Conservation (phyloP, 2,329 filamentous ascomycete species). For the Helminthosporium solani region DNA sequence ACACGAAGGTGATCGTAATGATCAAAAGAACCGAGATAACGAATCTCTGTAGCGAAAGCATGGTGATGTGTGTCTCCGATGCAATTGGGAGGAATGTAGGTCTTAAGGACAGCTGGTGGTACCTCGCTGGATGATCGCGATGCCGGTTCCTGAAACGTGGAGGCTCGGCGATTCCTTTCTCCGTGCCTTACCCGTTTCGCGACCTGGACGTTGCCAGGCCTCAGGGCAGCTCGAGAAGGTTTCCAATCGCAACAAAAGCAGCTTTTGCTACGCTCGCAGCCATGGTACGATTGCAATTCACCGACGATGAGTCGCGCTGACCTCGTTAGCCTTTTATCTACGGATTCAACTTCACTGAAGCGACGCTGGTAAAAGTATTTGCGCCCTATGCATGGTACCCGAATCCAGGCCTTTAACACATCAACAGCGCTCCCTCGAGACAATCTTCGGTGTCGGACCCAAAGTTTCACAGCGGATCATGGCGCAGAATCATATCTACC, state of each 20-base stretch:
- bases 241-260: conserved; percentile 18
- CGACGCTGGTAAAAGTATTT: conserved; percentile 76
- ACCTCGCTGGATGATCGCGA: conserved; percentile 17
- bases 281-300: conserved; percentile 26
- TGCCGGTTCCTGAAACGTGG: conserved; percentile 35
- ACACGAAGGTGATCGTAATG: conserved; percentile 59
- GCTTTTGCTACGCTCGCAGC: conserved; percentile 16
- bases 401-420: conserved; percentile 37
- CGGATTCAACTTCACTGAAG: conserved; percentile 81
- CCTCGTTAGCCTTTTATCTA: conserved; percentile 73
- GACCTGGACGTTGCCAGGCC: conserved; percentile 9
- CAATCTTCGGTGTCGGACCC: conserved; percentile 39
- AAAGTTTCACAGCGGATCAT: conserved; percentile 66
- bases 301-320: conserved; percentile 12
- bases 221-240: conserved; percentile 14
- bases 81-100: conserved; percentile 20
- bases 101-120: conserved; percentile 26
- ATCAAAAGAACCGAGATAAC: conserved; percentile 73
- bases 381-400: conserved; percentile 8
- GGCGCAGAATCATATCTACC: conserved; percentile 86
- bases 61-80: conserved; percentile 47
- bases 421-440: conserved; percentile 64
- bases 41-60: conserved; percentile 74
- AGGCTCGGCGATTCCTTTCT: conserved; percentile 24
- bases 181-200: conserved; percentile 14